Conservation (phyloP, 257 asterid genomes). For the Solanum paucissectum region DNA sequence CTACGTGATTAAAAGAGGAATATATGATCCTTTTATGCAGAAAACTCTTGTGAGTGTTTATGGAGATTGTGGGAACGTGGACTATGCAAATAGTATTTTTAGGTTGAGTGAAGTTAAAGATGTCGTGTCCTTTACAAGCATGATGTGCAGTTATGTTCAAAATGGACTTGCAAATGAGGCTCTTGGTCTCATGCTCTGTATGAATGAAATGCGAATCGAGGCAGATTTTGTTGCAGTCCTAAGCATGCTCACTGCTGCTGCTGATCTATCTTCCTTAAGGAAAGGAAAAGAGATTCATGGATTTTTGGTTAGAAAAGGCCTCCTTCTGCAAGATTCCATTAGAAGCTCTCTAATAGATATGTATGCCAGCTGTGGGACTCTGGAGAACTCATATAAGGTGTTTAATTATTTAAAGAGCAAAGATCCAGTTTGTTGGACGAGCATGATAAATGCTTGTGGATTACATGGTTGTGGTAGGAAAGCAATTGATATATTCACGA, state of each 20-base stretch:
- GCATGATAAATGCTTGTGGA: conserved; percentile 75
- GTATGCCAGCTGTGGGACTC: conserved; percentile 69
- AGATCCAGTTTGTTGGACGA: conserved; percentile 57
- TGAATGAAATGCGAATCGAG: conserved; percentile 41
- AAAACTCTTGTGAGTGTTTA: conserved; percentile 51
- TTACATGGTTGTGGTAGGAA: conserved; percentile 60
- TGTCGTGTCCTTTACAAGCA: conserved; percentile 70
- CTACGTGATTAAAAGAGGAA: conserved; percentile 33
- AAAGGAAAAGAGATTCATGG: conserved; percentile 82
- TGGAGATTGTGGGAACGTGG: conserved; percentile 55
- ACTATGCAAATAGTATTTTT: conserved; percentile 36
- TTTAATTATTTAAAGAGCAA: conserved; percentile 24
- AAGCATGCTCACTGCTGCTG: conserved; percentile 51
- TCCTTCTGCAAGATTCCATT: conserved; percentile 34
- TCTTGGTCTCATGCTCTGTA: conserved; percentile 38
- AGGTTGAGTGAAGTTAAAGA: conserved; percentile 29
- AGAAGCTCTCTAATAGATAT: conserved; percentile 67
- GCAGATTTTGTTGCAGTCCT: conserved; percentile 50
- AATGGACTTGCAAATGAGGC: conserved; percentile 65
- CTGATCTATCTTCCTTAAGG: conserved; percentile 46
- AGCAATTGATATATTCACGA: conserved; percentile 35
- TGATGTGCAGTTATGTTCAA: conserved; percentile 52
- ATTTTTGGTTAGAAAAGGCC: conserved; percentile 41
- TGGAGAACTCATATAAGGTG: conserved; percentile 40
- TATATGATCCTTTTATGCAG: conserved; percentile 31